These are phyloP conservation scores for Kockovaella imperatae DNA, from an alignment of 768 basidiomycete species.

Conservation along the genomic window DNA sequence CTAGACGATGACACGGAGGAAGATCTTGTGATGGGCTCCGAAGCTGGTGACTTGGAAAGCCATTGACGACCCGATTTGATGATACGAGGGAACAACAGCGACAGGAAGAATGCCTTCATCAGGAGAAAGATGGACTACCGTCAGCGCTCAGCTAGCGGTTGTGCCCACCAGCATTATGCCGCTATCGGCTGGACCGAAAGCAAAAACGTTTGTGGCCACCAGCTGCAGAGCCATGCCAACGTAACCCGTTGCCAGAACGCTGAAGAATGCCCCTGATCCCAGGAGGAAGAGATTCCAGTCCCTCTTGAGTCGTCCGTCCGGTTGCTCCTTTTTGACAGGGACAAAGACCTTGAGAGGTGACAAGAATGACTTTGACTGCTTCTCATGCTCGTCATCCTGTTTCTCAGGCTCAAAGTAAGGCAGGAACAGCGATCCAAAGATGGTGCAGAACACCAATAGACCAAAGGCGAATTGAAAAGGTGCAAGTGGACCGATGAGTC, in stretches of 20 bases:
- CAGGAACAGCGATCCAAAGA: conserved; percentile 32
- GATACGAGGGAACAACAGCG: conserved; percentile 25
- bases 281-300: conserved; percentile 32
- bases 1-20: conserved; percentile 6
- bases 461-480: conserved; percentile 38
- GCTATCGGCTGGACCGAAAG: conserved; percentile 29
- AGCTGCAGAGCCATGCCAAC: conserved; percentile 39
- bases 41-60: too few relatives aligned
- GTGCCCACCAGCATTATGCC: conserved; percentile 27
- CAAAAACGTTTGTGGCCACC: conserved; percentile 36
- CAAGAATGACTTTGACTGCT: conserved; percentile 21
- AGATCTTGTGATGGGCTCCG: conserved; percentile 1
- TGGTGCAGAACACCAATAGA: conserved; percentile 29
- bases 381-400: neutral
- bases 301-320: conserved; percentile 6
- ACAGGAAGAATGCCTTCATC: conserved; percentile 35
- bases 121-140: conserved; percentile 21
- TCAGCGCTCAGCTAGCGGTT: neutral
- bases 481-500: conserved; percentile 19
- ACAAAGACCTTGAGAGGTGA: conserved; percentile 36
- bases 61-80: conserved; percentile 23
- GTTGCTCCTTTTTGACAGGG: conserved; percentile 9
- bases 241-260: conserved; percentile 38
- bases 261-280: conserved; percentile 31
- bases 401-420: conserved; percentile 40